Base-by-base conservation (phyloP, 345 rosid species). In the Salix brachista region DNA sequence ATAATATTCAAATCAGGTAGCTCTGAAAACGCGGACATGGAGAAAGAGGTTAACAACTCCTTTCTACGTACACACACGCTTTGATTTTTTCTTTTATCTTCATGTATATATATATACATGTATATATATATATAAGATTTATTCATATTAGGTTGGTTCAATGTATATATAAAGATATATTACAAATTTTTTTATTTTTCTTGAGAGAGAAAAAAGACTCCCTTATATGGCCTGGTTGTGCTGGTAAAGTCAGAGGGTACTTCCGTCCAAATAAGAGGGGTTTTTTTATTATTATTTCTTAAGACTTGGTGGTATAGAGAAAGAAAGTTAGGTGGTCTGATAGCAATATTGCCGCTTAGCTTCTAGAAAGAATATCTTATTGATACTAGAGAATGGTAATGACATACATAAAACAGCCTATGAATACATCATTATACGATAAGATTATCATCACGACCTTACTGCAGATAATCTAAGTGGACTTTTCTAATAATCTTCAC, bases 1-100 rank as follows among this genome's bases (percentile, higher is more conserved):
- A 69, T 50, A 67, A 36, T 79, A 64, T 83, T 83, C 80, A 76
- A 80, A 64, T 28, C 48, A 74, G 32, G 32, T 14, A 64, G 36
- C 67, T 25, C 37, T 75, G 48, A 44, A 14, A 39, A 73, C 75
- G 78, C 67, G 75, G 81, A 56, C 41, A 48, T 2, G 52, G 69
- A 77, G 85, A 80, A 69, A 76, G 67, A 66, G 77, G 81, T 30
- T 23, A 58, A 32, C 82, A 73, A 75, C 73, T 75, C 76, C 76
- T 77, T 75, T 69, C 30, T 52, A 26, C 34, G 1, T 25, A 73
- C 68, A 17, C 54, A 6, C 19, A 64, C 37, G 37, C 6, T 70
- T 79, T 56, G 81, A 74, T 67, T 61, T 73, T 61, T 72, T 73
- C 67, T 25, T 14, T 18, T 17, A 68, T 37, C 50, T 50, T 65